A percentile compares a stretch with the other conserved stretches of the same genome.
phyloP scores from a whole-genome alignment of 805 yeast genomes.

The Candida glaebosa region DNA sequence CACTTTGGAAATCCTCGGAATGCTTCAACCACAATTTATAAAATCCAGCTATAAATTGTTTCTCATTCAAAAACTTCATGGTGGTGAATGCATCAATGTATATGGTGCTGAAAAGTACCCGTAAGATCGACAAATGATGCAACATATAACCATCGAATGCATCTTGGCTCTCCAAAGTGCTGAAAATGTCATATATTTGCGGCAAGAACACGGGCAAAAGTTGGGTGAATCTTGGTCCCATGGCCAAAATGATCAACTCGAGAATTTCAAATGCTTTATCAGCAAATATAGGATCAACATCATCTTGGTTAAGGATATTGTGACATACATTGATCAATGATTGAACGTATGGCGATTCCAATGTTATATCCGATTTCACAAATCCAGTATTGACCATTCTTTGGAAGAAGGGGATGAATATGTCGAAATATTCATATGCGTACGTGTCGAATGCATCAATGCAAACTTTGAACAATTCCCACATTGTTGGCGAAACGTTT shows the following conservation, averaged over 20 bases:
- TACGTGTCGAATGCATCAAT: constrained; percentile 55
- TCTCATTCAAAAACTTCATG: constrained; percentile 33
- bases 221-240: constrained; percentile 27
- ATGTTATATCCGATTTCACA: constrained; percentile 27
- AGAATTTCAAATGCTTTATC: constrained; percentile 36
- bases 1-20: constrained; percentile 47
- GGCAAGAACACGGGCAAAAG: constrained; percentile 29
- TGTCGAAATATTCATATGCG: constrained; percentile 57
- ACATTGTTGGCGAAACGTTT: constrained; percentile 46
- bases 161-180: constrained; percentile 29
- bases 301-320: constrained; percentile 28
- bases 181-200: constrained; percentile 36
- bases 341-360: constrained; percentile 38
- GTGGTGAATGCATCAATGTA: constrained; percentile 38
- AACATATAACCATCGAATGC: constrained; percentile 45
- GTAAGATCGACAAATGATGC: constrained; percentile 39
- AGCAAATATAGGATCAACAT: constrained; percentile 40
- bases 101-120: constrained; percentile 39
- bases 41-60: constrained; percentile 35
- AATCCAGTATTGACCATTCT: constrained; percentile 52
- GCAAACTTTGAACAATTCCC: constrained; percentile 50
- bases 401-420: constrained; percentile 55
- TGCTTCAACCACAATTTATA: constrained; percentile 48
- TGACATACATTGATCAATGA: constrained; percentile 34
- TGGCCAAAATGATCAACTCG: constrained; percentile 30